Percentiles rank a stretch among this genome's conserved stretches.
Evolutionary conservation across 352 stramenopile genomes (phyloP).

Genomic region (Phytophthora ramorum): DNA sequence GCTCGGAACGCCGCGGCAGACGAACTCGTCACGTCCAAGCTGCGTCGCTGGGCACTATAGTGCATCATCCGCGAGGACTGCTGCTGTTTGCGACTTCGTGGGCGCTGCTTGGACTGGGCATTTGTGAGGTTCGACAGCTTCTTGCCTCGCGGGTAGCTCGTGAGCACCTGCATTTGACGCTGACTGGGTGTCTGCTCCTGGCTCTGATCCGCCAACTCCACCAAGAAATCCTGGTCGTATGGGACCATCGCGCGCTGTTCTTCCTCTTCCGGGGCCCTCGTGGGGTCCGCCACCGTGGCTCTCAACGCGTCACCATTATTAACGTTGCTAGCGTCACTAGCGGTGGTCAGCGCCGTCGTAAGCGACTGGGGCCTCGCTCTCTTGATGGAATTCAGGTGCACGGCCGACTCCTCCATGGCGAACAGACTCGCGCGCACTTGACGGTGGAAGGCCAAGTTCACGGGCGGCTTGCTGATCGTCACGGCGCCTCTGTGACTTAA

Average conservation of each 20-base stretch:
- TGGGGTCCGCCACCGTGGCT: slow-evolving; percentile 30
- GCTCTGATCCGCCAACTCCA: slow-evolving; percentile 27
- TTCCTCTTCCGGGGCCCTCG: slow-evolving; percentile 5
- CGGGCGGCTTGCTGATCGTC: slow-evolving; percentile 70
- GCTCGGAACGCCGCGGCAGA: slow-evolving; percentile 25
- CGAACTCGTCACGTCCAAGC: slow-evolving; percentile 25
- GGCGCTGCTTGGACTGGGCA: slow-evolving; percentile 15
- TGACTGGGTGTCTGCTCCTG: slow-evolving; percentile 22
- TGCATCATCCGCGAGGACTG: slow-evolving; percentile 29
- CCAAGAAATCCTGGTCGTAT: slow-evolving; percentile 10
- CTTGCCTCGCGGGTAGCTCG: slow-evolving; percentile 31
- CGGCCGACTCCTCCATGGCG: slow-evolving; percentile 53
- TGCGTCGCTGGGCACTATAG: slow-evolving; percentile 26
- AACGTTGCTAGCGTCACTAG: slow-evolving; percentile 15
- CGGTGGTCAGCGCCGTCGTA: slow-evolving; percentile 18
- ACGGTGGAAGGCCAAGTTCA: slow-evolving; percentile 69
- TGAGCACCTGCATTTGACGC: slow-evolving; percentile 29
- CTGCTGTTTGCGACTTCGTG: slow-evolving; percentile 29
- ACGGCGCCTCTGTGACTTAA: slow-evolving; percentile 64
- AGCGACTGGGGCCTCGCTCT: slow-evolving; percentile 29
- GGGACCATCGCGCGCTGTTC: neutral
- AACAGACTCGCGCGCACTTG: slow-evolving; percentile 59
- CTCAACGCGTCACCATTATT: slow-evolving; percentile 13
- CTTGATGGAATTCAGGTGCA: slow-evolving; percentile 36
- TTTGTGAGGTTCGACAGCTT: slow-evolving; percentile 32